These are phyloP conservation scores for Beauveria caledonica DNA, from an alignment of 2,329 filamentous ascomycete species.

Conservation along the genomic window DNA sequence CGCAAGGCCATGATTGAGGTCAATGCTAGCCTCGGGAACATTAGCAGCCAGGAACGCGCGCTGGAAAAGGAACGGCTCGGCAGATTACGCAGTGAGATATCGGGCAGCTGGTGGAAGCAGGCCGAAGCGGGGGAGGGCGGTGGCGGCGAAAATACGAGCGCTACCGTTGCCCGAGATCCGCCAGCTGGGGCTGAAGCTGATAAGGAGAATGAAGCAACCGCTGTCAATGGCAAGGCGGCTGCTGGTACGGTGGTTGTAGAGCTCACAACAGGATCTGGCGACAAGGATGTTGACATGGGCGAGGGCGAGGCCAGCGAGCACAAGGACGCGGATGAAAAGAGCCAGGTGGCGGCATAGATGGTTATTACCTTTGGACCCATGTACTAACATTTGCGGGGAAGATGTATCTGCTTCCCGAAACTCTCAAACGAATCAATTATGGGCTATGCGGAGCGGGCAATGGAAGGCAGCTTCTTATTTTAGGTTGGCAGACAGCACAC, in stretches of 20 bases:
- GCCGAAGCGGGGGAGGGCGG: slow-evolving; percentile 18
- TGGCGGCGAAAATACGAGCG: slow-evolving; percentile 16
- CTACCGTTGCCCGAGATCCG: slow-evolving; percentile 12
- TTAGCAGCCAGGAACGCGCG: slow-evolving; percentile 20
- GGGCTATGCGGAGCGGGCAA: neutral
- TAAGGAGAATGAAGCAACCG: slow-evolving; percentile 37
- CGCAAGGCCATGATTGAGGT: slow-evolving; percentile 47
- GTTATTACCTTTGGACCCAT: neutral
- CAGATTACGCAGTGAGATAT: slow-evolving; percentile 23
- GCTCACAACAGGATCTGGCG: slow-evolving; percentile 4
- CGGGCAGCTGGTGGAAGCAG: slow-evolving; percentile 27
- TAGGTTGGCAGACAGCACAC: slow-evolving; percentile 3
- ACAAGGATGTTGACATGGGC: slow-evolving; percentile 26
- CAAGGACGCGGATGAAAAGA: slow-evolving; percentile 3
- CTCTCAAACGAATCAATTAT: neutral
- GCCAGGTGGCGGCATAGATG: slow-evolving; percentile 4
- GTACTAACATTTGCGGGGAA: slow-evolving; percentile 1
- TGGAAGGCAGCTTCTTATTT: neutral
- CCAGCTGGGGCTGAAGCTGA: slow-evolving; percentile 27
- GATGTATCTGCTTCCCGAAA: neutral
- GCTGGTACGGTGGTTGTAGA: neutral
- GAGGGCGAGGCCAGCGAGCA: slow-evolving; percentile 16
- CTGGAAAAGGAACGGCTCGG: slow-evolving; percentile 19
- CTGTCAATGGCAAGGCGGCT: slow-evolving; percentile 6
- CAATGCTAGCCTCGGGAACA: slow-evolving; percentile 28